phyloP scores from a whole-genome alignment of 108 stramenopile genomes.

The Conticribra weissflogii region DNA sequence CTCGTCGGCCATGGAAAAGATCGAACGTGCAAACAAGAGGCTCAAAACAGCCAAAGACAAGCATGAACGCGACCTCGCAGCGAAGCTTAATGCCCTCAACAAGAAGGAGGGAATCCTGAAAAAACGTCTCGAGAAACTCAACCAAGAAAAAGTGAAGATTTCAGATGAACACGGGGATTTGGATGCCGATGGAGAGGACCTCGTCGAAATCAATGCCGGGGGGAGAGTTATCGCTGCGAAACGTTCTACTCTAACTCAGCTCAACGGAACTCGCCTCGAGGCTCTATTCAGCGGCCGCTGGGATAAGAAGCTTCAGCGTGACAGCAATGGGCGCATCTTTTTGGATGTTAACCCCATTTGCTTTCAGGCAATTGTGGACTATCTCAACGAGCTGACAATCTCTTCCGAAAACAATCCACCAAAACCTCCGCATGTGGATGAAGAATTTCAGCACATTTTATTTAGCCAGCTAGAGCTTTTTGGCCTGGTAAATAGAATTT shows the following conservation, averaged over 20 bases:
- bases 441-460: slow-evolving; percentile 20
- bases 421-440: slow-evolving; percentile 17
- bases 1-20: background rate
- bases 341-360: no score
- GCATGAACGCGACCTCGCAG: background rate
- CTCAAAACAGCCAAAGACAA: slow-evolving; percentile 1
- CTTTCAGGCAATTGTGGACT: no score
- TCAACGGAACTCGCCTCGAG: slow-evolving; percentile 15
- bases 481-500: background rate
- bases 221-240: slow-evolving; percentile 2
- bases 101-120: background rate
- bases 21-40: background rate
- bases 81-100: background rate
- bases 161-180: background rate
- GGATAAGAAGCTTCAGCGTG: no score
- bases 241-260: slow-evolving; percentile 7
- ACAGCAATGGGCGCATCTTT: no score
- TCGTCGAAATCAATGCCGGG: slow-evolving; percentile 7
- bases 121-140: background rate
- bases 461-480: slow-evolving; percentile 20
- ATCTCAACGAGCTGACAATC: no score
- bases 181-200: slow-evolving; percentile 4
- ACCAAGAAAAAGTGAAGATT: slow-evolving; percentile 6
- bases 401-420: no score
- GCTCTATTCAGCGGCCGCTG: slow-evolving; percentile 25